These are phyloP conservation scores for Berkeleyomyces rouxiae DNA, from an alignment of 2,329 filamentous ascomycete genomes.

Conservation along the genomic window DNA sequence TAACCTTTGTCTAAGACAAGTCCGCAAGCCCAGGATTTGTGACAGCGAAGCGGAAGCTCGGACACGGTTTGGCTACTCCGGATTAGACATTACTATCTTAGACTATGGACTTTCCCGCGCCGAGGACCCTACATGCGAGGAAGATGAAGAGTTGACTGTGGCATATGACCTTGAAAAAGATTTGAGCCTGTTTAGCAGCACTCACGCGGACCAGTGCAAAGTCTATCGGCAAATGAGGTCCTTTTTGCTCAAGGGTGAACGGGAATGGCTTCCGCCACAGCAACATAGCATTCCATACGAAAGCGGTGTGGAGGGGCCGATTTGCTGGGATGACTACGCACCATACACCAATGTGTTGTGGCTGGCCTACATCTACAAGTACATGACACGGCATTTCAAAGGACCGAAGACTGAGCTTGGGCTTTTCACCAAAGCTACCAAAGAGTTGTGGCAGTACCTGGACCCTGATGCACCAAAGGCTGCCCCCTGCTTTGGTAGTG, in stretches of 20 bases:
- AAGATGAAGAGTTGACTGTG: conserved; percentile 25
- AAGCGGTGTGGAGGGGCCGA: conserved; percentile 23
- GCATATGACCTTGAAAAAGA: conserved; percentile 45
- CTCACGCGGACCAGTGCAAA: conserved; percentile 40
- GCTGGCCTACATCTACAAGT: conserved; percentile 44
- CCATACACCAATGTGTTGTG: conserved; percentile 51
- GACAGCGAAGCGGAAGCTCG: conserved; percentile 1
- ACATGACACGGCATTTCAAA: conserved; percentile 30
- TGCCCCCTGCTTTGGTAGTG: conserved; percentile 35
- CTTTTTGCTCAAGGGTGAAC: conserved; percentile 35
- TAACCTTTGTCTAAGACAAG: conserved; percentile 41
- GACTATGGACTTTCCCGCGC: conserved; percentile 50
- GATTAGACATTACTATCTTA: conserved; percentile 45
- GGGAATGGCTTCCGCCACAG: conserved; percentile 31
- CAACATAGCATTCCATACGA: conserved; percentile 32
- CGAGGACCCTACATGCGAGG: conserved; percentile 24
- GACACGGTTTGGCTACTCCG: conserved; percentile 37
- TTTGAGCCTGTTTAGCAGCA: conserved; percentile 41
- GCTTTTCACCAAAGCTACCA: conserved; percentile 31
- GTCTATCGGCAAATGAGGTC: conserved; percentile 48
- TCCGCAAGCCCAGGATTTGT: conserved; percentile 19
- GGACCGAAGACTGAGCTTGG: conserved; percentile 30
- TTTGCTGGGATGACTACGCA: conserved; percentile 37
- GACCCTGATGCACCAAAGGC: conserved; percentile 32
- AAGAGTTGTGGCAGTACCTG: conserved; percentile 37